phyloP scores from a whole-genome alignment of 805 yeast genomes.

The Candida taoyuanica region DNA sequence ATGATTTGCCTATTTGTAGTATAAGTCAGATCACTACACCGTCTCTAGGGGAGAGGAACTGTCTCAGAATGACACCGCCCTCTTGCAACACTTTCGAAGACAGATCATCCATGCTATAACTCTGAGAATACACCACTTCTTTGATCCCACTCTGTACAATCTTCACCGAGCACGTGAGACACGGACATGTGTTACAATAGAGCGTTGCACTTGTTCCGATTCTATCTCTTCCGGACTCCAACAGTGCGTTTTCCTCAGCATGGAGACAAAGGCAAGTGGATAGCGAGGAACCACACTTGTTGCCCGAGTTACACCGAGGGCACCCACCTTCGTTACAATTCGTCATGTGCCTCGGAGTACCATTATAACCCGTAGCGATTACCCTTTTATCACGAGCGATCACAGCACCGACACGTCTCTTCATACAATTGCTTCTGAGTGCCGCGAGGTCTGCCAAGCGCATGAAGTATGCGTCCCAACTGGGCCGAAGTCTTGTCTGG shows the following conservation, averaged over 20 bases:
- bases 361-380: conserved; percentile 95
- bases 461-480: conserved; percentile 98
- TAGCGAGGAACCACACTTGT: conserved; percentile 55
- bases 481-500: conserved; percentile 68
- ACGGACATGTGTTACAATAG: conserved; percentile 97
- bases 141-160: conserved; percentile 88
- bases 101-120: conserved; percentile 86
- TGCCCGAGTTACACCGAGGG: conserved; percentile 74
- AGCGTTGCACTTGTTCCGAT: conserved; percentile 59
- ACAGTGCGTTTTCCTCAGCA: conserved; percentile 94
- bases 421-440: conserved; percentile 91
- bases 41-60: conserved; percentile 35
- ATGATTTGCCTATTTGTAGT: neutral
- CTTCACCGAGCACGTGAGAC: conserved; percentile 92
- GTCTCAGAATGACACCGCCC: conserved; percentile 71
- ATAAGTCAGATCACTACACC: conserved; percentile 17
- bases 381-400: conserved; percentile 82
- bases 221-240: conserved; percentile 91
- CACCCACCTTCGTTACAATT: conserved; percentile 98
- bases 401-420: conserved; percentile 94
- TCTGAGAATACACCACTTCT: conserved; percentile 90
- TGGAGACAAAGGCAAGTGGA: conserved; percentile 90
- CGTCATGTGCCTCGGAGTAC: conserved; percentile 83
- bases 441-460: conserved; percentile 90
- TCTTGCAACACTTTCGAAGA: conserved; percentile 66